Evolutionary conservation across 805 yeast genomes (phyloP).

Genomic region (Cyberlindnera amylophila): DNA sequence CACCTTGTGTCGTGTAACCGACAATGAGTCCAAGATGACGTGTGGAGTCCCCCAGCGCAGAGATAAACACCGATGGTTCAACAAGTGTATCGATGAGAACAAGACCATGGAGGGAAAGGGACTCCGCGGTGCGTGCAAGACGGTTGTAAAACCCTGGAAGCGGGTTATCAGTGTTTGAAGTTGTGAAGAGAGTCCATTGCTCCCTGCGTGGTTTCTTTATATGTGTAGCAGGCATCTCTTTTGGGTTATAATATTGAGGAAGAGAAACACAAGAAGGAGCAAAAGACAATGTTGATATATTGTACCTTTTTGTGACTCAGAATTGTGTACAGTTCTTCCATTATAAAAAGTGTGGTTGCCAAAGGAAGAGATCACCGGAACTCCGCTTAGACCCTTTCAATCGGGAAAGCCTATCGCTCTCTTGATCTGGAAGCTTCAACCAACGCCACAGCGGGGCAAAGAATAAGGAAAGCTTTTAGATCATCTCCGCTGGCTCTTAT

Average conservation of each 20-base stretch:
- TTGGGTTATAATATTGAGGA: too few species aligned
- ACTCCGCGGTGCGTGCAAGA: conserved; percentile 22
- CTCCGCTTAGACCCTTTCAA: background rate
- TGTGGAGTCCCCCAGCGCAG: conserved; percentile 32
- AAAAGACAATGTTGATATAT: too few species aligned
- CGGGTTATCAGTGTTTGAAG: conserved; percentile 26
- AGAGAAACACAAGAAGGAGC: too few species aligned
- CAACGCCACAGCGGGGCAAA: background rate
- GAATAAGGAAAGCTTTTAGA: too few species aligned
- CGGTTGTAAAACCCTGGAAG: conserved; percentile 26
- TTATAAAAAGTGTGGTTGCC: too few species aligned
- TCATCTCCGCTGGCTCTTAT: too few species aligned
- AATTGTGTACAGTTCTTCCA: too few species aligned
- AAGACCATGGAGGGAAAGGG: conserved; percentile 32
- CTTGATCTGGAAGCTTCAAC: too few species aligned
- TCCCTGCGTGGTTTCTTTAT: conserved; percentile 3
- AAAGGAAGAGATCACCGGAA: too few species aligned
- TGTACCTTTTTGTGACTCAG: too few species aligned
- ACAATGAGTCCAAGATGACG: conserved; percentile 34
- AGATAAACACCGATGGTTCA: conserved; percentile 36
- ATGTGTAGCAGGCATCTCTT: too few species aligned
- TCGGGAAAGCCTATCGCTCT: background rate
- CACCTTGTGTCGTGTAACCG: conserved; percentile 32
- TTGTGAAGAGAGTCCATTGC: conserved; percentile 5
- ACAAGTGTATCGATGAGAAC: conserved; percentile 36